Base-by-base conservation (phyloP, 768 basidiomycete genomes). In the Lactarius hengduanensis region DNA sequence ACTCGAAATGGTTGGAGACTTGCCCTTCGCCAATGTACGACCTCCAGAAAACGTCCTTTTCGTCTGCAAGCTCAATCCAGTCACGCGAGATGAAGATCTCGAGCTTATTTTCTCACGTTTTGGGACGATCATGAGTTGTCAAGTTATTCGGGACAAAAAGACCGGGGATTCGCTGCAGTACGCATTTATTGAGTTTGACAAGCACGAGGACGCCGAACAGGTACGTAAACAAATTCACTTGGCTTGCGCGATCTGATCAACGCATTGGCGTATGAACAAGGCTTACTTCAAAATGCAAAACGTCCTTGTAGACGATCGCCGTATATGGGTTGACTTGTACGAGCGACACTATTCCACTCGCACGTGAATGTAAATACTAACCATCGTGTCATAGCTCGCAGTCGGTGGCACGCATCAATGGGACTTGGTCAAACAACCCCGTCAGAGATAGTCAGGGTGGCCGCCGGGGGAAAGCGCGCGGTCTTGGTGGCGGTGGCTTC, bases 211-310 rank as follows among this genome's bases (percentile, higher is more conserved):
- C 43, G 95, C 96, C 9, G 96, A 99, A 77, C 90, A 94, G 86
- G 94, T 92, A 69, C 66, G 83, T 72, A 22, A 7, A 30, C 0
- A 13, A 26, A 45, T 50, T 38, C 8, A 32, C 4, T 11, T 34
- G 32, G 30, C 1, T 47, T 41, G 47, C 18, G 9, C 4, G 1
- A 45, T 47, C n/a, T 41, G 40, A 6, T 36, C 34, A 28, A 34
- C 59, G 54, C 34, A 28, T 41, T 32, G 15, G 18, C 40, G 5
- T 32, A n/a, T 22, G 10, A 60, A 30, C 70, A 15, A 95, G 91
- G 97, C 94, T 10, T 99, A 98, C 77, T 96, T 98, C 80, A 99
- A 98, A 77, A 99, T 99, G 97, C 97, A 98, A 75, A 98, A 98
- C 72, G 97, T 98, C 0, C 80, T 99, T 13, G 91, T 99, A 15